These are phyloP conservation scores for Hemileccinum impolitum DNA, from an alignment of 768 basidiomycete genomes.

Conservation along the genomic window DNA sequence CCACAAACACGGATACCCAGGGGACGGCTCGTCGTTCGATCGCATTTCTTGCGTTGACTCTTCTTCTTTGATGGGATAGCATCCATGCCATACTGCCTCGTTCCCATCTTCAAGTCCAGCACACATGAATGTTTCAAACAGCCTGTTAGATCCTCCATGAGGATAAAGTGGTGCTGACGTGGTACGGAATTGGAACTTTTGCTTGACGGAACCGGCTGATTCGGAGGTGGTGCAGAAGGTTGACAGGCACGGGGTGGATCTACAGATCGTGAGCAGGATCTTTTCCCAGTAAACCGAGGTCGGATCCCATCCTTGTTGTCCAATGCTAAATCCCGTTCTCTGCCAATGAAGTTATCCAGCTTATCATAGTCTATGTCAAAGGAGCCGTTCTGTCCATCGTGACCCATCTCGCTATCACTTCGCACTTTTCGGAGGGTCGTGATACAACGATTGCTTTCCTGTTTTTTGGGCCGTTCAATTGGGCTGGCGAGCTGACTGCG, in stretches of 20 bases:
- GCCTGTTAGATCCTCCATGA: conserved; percentile 99
- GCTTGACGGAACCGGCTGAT: conserved; percentile 33
- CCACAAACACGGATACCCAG: conserved; percentile 94
- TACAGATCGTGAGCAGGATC: conserved; percentile 42
- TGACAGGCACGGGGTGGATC: conserved; percentile 23
- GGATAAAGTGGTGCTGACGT: conserved; percentile 94
- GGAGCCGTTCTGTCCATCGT: conserved; percentile 33
- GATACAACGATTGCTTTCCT: conserved; percentile 36
- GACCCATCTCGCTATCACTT: conserved; percentile 52
- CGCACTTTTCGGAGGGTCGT: conserved; percentile 56
- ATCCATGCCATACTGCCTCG: conserved; percentile 96
- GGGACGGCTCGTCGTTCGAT: conserved; percentile 87
- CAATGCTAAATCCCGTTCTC: conserved; percentile 17
- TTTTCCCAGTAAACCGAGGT: conserved; percentile 33
- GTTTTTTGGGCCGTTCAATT: conserved; percentile 38
- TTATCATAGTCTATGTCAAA: conserved; percentile 44
- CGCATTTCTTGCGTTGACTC: conserved; percentile 98
- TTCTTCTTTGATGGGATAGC: conserved; percentile 91
- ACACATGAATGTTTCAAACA: conserved; percentile 89
- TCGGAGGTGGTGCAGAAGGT: conserved; percentile 26
- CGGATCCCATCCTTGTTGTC: conserved; percentile 21
- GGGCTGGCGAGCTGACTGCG: conserved; percentile 22
- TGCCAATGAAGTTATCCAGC: conserved; percentile 20
- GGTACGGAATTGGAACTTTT: conserved; percentile 51
- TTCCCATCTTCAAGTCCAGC: conserved; percentile 99